phyloP scores from a whole-genome alignment of 2,329 filamentous ascomycete species.

The Cladosporium oxysporum region DNA sequence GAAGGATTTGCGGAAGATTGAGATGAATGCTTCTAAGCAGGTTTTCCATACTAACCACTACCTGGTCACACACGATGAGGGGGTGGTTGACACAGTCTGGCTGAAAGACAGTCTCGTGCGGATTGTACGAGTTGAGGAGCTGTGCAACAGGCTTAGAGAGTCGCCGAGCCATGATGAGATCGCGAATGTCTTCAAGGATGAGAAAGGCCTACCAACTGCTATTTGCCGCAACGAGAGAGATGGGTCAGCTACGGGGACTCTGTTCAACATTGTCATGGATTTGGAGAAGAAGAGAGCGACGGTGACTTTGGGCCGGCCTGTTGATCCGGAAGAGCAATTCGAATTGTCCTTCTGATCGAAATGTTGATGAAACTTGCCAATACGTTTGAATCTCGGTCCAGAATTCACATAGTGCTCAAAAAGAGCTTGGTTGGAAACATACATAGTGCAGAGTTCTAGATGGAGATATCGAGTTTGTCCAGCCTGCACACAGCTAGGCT shows the following conservation, averaged over 20 bases:
- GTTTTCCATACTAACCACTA: constrained; percentile 50
- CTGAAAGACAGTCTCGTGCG: constrained; percentile 41
- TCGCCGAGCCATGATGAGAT: constrained; percentile 35
- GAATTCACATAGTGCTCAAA: too few species aligned
- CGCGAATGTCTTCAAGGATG: constrained; percentile 44
- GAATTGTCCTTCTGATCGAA: constrained; percentile 26
- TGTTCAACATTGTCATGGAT: constrained; percentile 45
- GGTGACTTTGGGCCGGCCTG: constrained; percentile 38
- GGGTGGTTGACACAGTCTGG: constrained; percentile 45
- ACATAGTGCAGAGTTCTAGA: too few species aligned
- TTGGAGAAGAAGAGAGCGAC: constrained; percentile 33
- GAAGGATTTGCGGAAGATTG: constrained; percentile 35
- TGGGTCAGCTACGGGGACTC: constrained; percentile 31
- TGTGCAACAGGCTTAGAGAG: constrained; percentile 41
- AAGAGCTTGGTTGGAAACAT: background rate
- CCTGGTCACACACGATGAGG: constrained; percentile 39
- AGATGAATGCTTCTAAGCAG: constrained; percentile 37
- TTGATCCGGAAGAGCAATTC: constrained; percentile 32
- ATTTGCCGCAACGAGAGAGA: constrained; percentile 38
- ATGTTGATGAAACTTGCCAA: background rate
- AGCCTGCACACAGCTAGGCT: background rate
- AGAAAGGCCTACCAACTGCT: constrained; percentile 41
- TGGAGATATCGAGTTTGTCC: background rate
- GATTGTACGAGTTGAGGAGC: constrained; percentile 22
- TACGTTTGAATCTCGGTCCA: background rate